Evolutionary conservation across 2,329 filamentous ascomycete species (phyloP).

Genomic region (Aspergillus luchuensis): DNA sequence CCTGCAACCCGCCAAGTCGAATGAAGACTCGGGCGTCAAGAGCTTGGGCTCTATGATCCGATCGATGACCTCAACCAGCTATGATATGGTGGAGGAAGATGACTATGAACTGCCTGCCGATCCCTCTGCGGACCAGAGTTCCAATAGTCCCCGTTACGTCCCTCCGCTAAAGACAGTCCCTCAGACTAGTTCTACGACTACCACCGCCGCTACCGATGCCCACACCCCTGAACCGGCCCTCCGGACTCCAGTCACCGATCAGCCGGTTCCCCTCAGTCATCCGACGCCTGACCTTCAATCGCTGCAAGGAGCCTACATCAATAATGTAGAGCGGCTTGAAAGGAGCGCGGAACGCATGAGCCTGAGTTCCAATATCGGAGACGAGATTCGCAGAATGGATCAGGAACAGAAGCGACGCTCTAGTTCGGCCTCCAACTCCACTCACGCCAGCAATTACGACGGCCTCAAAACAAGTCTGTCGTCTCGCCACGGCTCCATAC

Average conservation of each 20-base stretch:
- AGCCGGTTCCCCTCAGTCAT: slow-evolving; percentile 48
- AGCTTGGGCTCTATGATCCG: slow-evolving; percentile 39
- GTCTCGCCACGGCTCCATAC: slow-evolving; percentile 47
- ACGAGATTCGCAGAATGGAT: slow-evolving; percentile 50
- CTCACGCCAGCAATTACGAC: slow-evolving; percentile 43
- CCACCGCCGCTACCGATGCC: slow-evolving; percentile 9
- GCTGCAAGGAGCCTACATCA: slow-evolving; percentile 52
- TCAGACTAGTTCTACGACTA: slow-evolving; percentile 10
- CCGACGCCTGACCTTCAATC: slow-evolving; percentile 54
- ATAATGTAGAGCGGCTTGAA: slow-evolving; percentile 54
- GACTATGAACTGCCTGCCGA: slow-evolving; percentile 45
- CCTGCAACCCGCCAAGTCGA: slow-evolving; percentile 32
- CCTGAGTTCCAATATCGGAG: slow-evolving; percentile 49
- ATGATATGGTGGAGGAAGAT: slow-evolving; percentile 51
- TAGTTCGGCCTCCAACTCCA: slow-evolving; percentile 47
- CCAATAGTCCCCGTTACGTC: slow-evolving; percentile 29
- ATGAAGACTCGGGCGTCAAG: slow-evolving; percentile 27
- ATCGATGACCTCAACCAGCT: slow-evolving; percentile 42
- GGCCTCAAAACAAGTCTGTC: slow-evolving; percentile 42
- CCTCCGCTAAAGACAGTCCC: slow-evolving; percentile 33
- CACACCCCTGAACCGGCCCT: slow-evolving; percentile 36
- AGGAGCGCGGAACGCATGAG: slow-evolving; percentile 52
- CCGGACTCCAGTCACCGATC: slow-evolving; percentile 44
- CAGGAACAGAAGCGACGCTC: slow-evolving; percentile 47
- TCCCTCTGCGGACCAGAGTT: slow-evolving; percentile 26